Evolutionary conservation across 305 asterid genomes (phyloP), one percentile per base, ranked within the genome.

Genomic region (Solanum aculeatissimum): DNA sequence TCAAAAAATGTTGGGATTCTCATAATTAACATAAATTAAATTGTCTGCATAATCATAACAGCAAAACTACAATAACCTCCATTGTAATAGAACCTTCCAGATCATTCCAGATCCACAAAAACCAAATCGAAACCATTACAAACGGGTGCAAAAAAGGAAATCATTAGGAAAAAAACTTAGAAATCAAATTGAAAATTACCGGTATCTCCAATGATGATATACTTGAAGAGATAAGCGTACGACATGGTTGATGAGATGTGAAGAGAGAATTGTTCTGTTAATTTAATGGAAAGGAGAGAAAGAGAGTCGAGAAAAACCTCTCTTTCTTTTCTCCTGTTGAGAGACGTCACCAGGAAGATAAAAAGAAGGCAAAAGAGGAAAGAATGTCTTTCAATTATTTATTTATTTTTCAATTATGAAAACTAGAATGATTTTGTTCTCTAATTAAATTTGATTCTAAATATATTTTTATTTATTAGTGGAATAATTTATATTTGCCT

Each of bases 201-300:
- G 40, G 97, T 92, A 74, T 94, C 97, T 11, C 96, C 97, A 87
- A 93, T 91, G 88, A 94, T 92, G 83, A 94, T 94, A 91, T 94
- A 93, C 93, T 93, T 92, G 93, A 94, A 94, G 75, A 94, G 95
- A 83, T 93, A 94, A 27, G 94, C 92, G 85, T 94, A 93, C 40
- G 98, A 93, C 98, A 94, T 92, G 53, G 66, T 68, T 68, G 47
- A 68, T 25, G 77, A 35, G 85, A 83, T 83, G 81, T 66, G 55
- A 51, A n/a, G 27, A 45, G 53, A 38, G 68, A 83, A 14, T 35
- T 35, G 7, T 35, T 35, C 40, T 35, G 40, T 6, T 4, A 5
- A 35, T 35, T 35, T 35, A 35, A 35, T 35, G 40, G 40, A 35
- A 35, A 35, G 7, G 40, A 2, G 32, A 29, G 40, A 35, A 35